Evolutionary conservation across 352 stramenopile genomes (phyloP).

Genomic region (Globisporangium splendens): DNA sequence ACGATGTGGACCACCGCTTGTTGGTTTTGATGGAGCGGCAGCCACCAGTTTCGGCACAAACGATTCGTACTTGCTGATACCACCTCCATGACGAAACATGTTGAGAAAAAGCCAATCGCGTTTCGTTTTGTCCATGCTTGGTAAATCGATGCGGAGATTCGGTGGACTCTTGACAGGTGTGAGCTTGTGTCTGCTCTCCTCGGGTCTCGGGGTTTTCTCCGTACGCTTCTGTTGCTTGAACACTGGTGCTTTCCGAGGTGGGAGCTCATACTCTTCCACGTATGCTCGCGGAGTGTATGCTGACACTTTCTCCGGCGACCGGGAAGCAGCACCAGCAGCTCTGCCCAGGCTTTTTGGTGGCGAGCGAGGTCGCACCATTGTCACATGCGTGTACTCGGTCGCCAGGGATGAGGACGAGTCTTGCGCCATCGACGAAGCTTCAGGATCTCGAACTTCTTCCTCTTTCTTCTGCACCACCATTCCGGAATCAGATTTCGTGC

Average conservation of each 20-base stretch:
- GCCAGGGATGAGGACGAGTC: neutral
- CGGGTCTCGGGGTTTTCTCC: slow-evolving; percentile 18
- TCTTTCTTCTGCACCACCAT: neutral
- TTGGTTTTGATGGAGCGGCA: slow-evolving; percentile 1
- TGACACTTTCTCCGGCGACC: slow-evolving; percentile 4
- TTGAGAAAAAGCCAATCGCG: slow-evolving; percentile 76
- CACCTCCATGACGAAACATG: slow-evolving; percentile 73
- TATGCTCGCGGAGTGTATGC: slow-evolving; percentile 11
- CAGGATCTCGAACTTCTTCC: neutral
- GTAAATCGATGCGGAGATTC: slow-evolving; percentile 46
- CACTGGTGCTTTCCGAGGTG: slow-evolving; percentile 41
- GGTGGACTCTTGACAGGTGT: slow-evolving; percentile 47
- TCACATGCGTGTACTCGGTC: neutral
- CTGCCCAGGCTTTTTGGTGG: neutral
- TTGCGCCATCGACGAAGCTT: neutral
- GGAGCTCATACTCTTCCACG: slow-evolving; percentile 23
- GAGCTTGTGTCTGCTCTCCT: slow-evolving; percentile 28
- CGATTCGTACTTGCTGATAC: slow-evolving; percentile 60
- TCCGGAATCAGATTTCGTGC: neutral
- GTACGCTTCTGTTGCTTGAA: slow-evolving; percentile 30
- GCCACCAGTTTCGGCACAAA: slow-evolving; percentile 36
- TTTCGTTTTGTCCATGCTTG: slow-evolving; percentile 58
- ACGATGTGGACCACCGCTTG: neutral
- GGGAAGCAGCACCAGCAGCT: neutral
- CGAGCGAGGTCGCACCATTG: neutral